Base-by-base conservation (phyloP, 2,329 filamentous ascomycete genomes). In the Pseudogymnoascus sp. region DNA sequence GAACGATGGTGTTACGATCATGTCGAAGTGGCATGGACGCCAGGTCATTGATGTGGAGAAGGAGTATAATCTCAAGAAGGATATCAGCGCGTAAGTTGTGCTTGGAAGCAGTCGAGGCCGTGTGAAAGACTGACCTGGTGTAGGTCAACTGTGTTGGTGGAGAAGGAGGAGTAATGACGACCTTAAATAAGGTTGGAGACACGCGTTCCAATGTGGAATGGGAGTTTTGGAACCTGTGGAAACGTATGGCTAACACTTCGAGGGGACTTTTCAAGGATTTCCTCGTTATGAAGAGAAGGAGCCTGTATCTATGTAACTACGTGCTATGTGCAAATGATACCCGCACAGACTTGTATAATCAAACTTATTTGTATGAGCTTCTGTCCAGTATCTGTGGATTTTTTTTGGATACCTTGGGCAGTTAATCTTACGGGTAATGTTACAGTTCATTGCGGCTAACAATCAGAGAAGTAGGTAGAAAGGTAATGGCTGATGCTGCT, bases 1-100 rank as follows among this genome's bases (percentile, higher is more conserved):
- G 66, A 76, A 78, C 33, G 74, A 75, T 65, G 70, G 69, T 1
- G 60, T 66, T 21, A 62, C 65, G 28, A 67, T 71, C 23, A 73
- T 73, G 71, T 65, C 40, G 36, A 68, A 69, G 11, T 73, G 69
- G 70, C 65, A 70, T 36, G 72, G 72, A 17, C 68, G 71, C 50
- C 71, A 73, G 64, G 71, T 72, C 28, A 67, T 73, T 64, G 69
- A 73, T 70, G 63, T 71, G 3, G 69, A 72, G 21, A 69, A 68
- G 62, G 69, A 68, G 64, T 69, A 71, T 50, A 44, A 21, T 5
- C 63, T 38, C 17, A 67, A 59, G 17, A 69, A 69, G 50, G 67
- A 67, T 28, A 59, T 63, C 19, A 66, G 67, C 65, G 68, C 64
- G 71, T 72, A 64, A 67, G 69, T 69, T 53, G 61, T 61, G 35